Base-by-base conservation (phyloP, 2,329 filamentous ascomycete genomes). In the Didymella pinodella region DNA sequence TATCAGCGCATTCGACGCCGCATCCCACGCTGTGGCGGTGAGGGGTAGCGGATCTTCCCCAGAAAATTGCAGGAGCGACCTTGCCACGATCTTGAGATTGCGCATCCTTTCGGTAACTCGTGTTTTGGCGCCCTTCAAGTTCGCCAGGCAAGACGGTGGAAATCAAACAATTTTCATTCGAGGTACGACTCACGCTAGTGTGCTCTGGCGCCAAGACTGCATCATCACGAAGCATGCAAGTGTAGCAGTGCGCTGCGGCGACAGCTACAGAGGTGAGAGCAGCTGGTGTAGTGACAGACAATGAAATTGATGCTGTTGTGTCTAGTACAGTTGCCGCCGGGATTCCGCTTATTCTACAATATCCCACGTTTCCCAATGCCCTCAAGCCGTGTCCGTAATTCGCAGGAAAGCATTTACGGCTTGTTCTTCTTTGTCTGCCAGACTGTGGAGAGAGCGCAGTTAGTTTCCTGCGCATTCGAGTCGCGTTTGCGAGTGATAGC, bases 21-120 rank as follows among this genome's bases (percentile, higher is more conserved):
- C 85, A 79, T 98, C 93, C 94, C 94, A 98, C 71, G 92, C 90
- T 56, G 89, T 87, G 29, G 92, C 89, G 52, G 91, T 90, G 70
- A 95, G 82, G 63, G 85, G 83, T 57, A 88, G 80, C 63, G 83
- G 70, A 47, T 77, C 70, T 54, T 72, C 77, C 51, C 84, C 82
- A 64, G 88, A 82, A 67, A 81, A 84, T 80, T 88, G 88, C 74
- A 86, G 82, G 22, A 76, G 72, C 68, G 85, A 84, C 75, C 91
- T 88, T 73, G 85, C 87, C 70, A 93, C 87, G 76, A 89, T 93
- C 79, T 87, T 89, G 69, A 98, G 84, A 78, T 97, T 98, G 75
- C 92, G 90, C 94, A 98, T 98, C 26, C 61, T 65, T 48, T 16
- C 11, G 22, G 36, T 25, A 38, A 22, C 38, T 38, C 28, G 36